Evolutionary conservation across 1,284 basidiomycete species (phyloP), one percentile per base, ranked within the genome.

Genomic region (Ustilago xerochloae): DNA sequence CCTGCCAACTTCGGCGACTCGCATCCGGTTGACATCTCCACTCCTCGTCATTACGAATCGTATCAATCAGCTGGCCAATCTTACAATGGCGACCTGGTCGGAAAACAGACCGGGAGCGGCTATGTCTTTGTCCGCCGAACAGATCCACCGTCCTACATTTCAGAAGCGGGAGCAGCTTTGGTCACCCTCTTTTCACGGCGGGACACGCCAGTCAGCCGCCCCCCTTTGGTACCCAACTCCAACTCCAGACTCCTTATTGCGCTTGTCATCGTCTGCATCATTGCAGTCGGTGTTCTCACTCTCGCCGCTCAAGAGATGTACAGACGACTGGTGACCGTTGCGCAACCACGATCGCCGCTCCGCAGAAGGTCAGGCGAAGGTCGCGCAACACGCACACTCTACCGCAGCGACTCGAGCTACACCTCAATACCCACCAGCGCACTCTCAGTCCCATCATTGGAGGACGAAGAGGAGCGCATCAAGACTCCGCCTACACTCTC

Each of bases 381-480:
- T 24, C 54, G 69, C 12, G 30, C 60, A 13, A 29, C 30, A 18
- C 63, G 63, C 13, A 33, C 55, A 18, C 52, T 52, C 2, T 47
- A 51, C 39, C 65, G 71, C 30, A 63, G 46, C 38, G 65, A 73
- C 18, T 45, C 56, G 30, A 60, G 61, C 54, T 57, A 49, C 47
- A 55, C 48, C 13, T 46, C 53, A 9, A 13, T 64, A 18, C 49
- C 65, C 5, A 16, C 49, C 7, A 56, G 32, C 38, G 48, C 36
- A 18, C 32, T 61, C 1, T 47, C 55, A 12, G 52, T 41, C 1
- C 52, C 64, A 8, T 69, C 71, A 13, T 38, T 74, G 18, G 71
- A 74, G 20, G 71, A 68, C n/a, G 71, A 74, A 28, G 71, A 74
- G 20, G 71, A 58, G 51, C 53, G 59, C 4, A 74, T 74, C 62